phyloP scores from a whole-genome alignment of 2,329 filamentous ascomycete genomes.

The Lasiodiplodia sp. region DNA sequence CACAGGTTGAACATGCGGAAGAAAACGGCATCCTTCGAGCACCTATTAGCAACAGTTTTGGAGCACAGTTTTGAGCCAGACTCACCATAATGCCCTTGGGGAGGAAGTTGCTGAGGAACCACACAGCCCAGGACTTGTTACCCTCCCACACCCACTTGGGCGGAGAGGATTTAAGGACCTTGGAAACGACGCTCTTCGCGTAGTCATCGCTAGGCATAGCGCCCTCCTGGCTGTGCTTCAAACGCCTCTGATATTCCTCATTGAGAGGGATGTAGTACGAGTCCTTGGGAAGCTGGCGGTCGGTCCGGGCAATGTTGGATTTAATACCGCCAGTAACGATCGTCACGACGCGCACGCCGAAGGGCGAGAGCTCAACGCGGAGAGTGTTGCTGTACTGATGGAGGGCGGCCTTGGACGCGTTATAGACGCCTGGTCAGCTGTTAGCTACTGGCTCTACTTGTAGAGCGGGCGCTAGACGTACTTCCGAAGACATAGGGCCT shows the following conservation, averaged over 20 bases:
- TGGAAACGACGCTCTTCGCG: conserved; percentile 61
- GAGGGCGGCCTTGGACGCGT: conserved; percentile 38
- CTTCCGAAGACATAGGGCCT: conserved; percentile 49
- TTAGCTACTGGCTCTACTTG: conserved; percentile 66
- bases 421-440: conserved; percentile 50
- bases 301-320: conserved; percentile 63
- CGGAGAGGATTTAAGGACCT: conserved; percentile 54
- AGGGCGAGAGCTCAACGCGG: conserved; percentile 64
- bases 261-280: conserved; percentile 62
- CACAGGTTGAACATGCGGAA: conserved; percentile 60
- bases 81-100: conserved; percentile 50
- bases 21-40: conserved; percentile 53
- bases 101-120: conserved; percentile 58
- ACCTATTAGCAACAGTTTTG: not conserved
- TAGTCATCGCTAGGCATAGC: conserved; percentile 62
- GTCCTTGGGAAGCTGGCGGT: conserved; percentile 55
- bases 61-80: not conserved
- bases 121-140: conserved; percentile 57
- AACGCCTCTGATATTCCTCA: conserved; percentile 58
- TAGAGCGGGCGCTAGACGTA: conserved; percentile 58
- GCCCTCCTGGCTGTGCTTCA: conserved; percentile 62
- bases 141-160: conserved; percentile 31
- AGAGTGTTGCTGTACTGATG: conserved; percentile 31
- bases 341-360: conserved; percentile 56
- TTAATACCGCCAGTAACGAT: conserved; percentile 67